These are phyloP conservation scores for Glebionis coronaria DNA, from an alignment of 129 eudicot species.

Conservation along the genomic window DNA sequence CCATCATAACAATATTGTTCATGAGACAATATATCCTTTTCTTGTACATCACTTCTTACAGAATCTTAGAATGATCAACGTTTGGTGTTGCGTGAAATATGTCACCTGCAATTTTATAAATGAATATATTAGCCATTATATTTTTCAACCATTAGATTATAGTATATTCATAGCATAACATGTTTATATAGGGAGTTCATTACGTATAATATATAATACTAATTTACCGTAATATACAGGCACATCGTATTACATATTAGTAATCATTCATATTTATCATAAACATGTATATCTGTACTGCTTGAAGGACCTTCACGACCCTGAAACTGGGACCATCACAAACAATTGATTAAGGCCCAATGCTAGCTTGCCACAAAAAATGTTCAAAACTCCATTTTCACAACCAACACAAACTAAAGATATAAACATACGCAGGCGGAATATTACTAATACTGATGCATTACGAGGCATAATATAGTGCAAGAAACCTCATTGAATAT, in stretches of 20 bases:
- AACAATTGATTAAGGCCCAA: conserved; percentile 79
- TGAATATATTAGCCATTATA: too few species aligned
- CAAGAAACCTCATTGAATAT: too few species aligned
- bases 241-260: conserved; percentile 2
- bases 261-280: conserved; percentile 12
- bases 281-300: conserved; percentile 31
- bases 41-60: too few species aligned
- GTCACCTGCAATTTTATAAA: too few species aligned
- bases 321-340: conserved; percentile 70
- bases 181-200: too few species aligned
- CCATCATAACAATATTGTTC: too few species aligned
- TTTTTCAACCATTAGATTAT: too few species aligned
- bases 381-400: conserved; percentile 65
- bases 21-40: too few species aligned
- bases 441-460: neutral
- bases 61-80: too few species aligned
- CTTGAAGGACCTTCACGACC: conserved; percentile 59
- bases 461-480: neutral
- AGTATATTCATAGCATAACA: too few species aligned
- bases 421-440: neutral
- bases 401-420: conserved; percentile 10
- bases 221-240: conserved; percentile 1
- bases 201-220: neutral
- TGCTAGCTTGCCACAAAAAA: conserved; percentile 65
- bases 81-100: too few species aligned